Conservation (phyloP, 495 filamentous ascomycete genomes). For the Clohesyomyces aquaticus region DNA sequence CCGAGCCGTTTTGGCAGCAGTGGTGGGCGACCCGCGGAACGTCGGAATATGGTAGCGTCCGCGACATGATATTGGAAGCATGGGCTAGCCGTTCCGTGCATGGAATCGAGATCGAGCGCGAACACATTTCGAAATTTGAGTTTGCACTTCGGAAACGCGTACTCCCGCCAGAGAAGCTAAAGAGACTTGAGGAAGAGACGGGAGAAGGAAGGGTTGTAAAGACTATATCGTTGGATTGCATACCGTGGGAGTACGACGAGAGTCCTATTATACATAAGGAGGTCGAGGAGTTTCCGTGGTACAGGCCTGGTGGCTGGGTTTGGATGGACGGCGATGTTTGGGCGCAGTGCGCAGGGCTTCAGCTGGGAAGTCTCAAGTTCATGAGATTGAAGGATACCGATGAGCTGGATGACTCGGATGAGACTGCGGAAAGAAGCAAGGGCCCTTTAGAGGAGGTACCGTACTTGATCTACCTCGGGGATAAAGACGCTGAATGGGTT, state of each 20-base stretch:
- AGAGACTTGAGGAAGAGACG: not conserved
- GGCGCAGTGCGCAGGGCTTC: not conserved
- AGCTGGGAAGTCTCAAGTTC: not conserved
- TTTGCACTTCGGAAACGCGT: slow-evolving; percentile 16
- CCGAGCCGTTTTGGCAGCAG: slow-evolving; percentile 10
- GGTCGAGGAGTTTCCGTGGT: slow-evolving; percentile 17
- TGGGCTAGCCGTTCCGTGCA: not conserved
- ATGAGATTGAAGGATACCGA: not conserved
- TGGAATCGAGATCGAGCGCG: slow-evolving; percentile 1
- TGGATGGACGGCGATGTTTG: slow-evolving; percentile 15
- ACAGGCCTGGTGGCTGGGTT: not conserved
- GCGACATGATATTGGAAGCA: slow-evolving; percentile 3
- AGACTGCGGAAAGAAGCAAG: not conserved
- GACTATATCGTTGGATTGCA: slow-evolving; percentile 15
- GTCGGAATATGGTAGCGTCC: not conserved
- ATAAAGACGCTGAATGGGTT: not conserved
- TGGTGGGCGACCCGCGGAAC: not conserved
- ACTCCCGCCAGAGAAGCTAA: not conserved
- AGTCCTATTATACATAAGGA: slow-evolving; percentile 7
- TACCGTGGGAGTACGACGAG: slow-evolving; percentile 21
- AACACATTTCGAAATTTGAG: slow-evolving; percentile 16
- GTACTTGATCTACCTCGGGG: slow-evolving; percentile 8
- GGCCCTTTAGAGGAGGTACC: not conserved
- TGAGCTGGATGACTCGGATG: not conserved
- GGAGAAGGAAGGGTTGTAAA: slow-evolving; percentile 8